Evolutionary conservation across 2,329 filamentous ascomycete genomes (phyloP), one percentile per base, ranked within the genome.

Genomic region (Mycosphaerella sp.): DNA sequence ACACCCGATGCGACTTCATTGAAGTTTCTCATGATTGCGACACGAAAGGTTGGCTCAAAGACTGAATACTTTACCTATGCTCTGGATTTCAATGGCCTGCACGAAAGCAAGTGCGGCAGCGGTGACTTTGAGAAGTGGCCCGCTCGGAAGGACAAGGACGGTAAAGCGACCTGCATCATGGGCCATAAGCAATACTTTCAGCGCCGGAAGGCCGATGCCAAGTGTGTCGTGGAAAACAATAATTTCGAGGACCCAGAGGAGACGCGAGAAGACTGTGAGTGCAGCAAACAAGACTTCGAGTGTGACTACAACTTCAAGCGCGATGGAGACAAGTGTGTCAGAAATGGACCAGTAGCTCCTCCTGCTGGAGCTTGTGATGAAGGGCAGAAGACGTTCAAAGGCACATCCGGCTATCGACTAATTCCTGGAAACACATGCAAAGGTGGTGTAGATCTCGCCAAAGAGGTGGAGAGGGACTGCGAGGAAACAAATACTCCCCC

Each of bases 1-100:
- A 89, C 89, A 0, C 87, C 87, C 28, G 93, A 97, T 64, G 95
- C 93, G 2, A 95, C 91, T 2, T 95, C 87, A 62, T 77, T 94
- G 47, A 95, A 94, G 64, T 97, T 98, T 63, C 67, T 96, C 27
- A 75, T 97, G 21, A 76, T 89, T 49, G 90, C 82, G 27, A 63
- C 73, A 60, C 71, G 77, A 57, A 75, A 79, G 18, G 72, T 75
- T 45, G 76, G 75, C 35, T 73, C 77, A 16, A 72, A 76, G 9
- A 65, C 72, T 2, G 70, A 79, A 50, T 83, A 79, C 64, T 57
- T 59, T 43, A 62, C 90, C 49, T 81, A 91, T 60, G 79, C 86
- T 25, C 78, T 98, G 52, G 86, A 97, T 66, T 98, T 98, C 62
- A 80, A 81, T 8, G 85, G 81, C 8, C 75, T 97, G 54, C 82